Base-by-base conservation (phyloP, 2,329 filamentous ascomycete species). In the Diatrype stigma region DNA sequence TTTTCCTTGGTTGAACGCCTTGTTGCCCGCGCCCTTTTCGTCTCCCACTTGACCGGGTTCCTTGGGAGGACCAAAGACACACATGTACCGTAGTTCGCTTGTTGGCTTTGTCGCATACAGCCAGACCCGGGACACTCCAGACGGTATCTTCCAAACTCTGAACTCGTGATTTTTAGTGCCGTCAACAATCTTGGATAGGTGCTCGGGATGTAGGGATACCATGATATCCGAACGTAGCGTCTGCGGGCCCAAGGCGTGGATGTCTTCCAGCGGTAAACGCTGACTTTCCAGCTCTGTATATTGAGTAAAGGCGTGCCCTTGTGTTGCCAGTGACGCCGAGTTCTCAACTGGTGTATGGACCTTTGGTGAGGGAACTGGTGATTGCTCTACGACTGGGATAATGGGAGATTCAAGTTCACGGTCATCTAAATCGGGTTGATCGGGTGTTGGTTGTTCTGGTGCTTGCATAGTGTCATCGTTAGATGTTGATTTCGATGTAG, bases 111-210 rank as follows among this genome's bases (percentile, higher is more conserved):
- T 80, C 16, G 74, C 72, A 56, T 84, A 83, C 16, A 87, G 70
- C 84, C 84, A 87, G 58, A 85, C 73, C n/a, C 84, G 80, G 17
- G 67, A 70, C 5, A 85, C 79, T 16, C 74, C 71, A 3, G 69
- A 61, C 2, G 81, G 80, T 21, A 87, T 74, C 46, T 72, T 75
- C 68, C 80, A 85, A 16, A 70, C 67, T 42, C 82, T 73, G 52
- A 80, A 78, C 48, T 86, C 73, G 59, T 84, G 75, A 49, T 81
- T 72, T 49, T 78, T 77, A 2, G 65, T 68, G 2, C 81, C 76
- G 10, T 71, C 64, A 10, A 77, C 57, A 32, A 87, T 78, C 12
- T 72, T 64, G 6, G 68, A 61, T n/a, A 83, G 71, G 2, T 75
- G 71, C 7, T 74, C 82, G 0, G 86, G 75, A 0, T 86, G 86